phyloP scores from a whole-genome alignment of 495 filamentous ascomycete genomes.

The Aspergillus affinis region DNA sequence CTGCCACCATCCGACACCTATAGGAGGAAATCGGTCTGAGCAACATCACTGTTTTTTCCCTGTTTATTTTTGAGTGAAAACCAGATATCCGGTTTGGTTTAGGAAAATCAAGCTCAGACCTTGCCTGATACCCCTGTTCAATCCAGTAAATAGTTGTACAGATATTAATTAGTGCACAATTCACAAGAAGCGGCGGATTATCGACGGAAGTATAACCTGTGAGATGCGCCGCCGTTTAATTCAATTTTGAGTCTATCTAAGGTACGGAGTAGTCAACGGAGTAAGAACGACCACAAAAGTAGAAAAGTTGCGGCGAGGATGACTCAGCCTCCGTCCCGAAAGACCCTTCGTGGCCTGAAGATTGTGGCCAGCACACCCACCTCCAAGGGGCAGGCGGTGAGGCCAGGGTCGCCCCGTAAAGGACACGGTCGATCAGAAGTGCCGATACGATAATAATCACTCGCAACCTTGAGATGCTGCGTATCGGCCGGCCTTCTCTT shows the following conservation, averaged over 20 bases:
- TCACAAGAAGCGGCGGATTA: neutral
- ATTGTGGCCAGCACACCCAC: conserved; percentile 8
- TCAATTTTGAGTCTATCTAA: neutral
- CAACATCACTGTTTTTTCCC: neutral
- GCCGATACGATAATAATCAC: conserved; percentile 23
- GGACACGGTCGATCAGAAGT: conserved; percentile 34
- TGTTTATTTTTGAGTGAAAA: neutral
- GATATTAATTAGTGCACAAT: neutral
- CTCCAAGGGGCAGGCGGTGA: conserved; percentile 26
- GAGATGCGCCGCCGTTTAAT: neutral
- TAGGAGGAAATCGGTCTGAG: neutral
- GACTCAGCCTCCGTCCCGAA: neutral
- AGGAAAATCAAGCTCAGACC: neutral
- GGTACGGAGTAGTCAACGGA: too few species aligned
- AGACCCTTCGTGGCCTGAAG: conserved; percentile 1
- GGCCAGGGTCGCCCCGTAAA: conserved; percentile 19
- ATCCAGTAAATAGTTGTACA: neutral
- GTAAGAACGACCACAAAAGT: too few species aligned
- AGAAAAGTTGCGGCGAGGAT: neutral
- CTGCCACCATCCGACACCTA: neutral
- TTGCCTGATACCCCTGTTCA: neutral
- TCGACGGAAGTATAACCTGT: neutral
- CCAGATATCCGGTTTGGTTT: neutral
- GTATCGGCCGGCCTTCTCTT: conserved; percentile 8
- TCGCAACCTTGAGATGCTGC: conserved; percentile 15